Conservation (phyloP, 129 eudicot genomes). For the Flaveria linearis region DNA sequence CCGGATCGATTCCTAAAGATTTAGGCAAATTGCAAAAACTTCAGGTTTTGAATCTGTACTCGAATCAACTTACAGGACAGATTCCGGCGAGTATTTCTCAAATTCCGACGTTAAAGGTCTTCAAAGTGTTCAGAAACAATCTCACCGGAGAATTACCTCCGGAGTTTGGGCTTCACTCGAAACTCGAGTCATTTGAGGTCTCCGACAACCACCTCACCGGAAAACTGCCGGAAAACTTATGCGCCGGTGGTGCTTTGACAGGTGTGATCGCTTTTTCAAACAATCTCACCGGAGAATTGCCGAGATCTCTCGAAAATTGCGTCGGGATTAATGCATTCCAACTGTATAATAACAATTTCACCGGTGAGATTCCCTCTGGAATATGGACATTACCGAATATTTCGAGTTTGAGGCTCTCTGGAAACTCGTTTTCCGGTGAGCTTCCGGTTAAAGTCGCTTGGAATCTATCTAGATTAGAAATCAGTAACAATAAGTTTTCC, state of each 20-base stretch:
- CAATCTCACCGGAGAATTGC: slow-evolving; percentile 63
- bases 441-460: slow-evolving; percentile 59
- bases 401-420: slow-evolving; percentile 44
- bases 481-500: slow-evolving; percentile 69
- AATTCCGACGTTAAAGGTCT: slow-evolving; percentile 36
- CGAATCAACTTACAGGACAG: slow-evolving; percentile 49
- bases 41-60: slow-evolving; percentile 50
- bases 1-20: slow-evolving; percentile 60
- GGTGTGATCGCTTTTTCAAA: slow-evolving; percentile 75
- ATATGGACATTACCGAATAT: slow-evolving; percentile 52
- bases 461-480: slow-evolving; percentile 72
- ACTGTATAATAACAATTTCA: slow-evolving; percentile 56
- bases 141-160: slow-evolving; percentile 66
- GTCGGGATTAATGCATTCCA: slow-evolving; percentile 41
- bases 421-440: slow-evolving; percentile 70
- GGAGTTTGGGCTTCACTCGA: slow-evolving; percentile 68
- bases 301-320: slow-evolving; percentile 60
- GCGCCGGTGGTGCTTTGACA: slow-evolving; percentile 48
- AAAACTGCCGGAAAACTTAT: slow-evolving; percentile 62
- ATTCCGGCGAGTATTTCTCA: slow-evolving; percentile 48
- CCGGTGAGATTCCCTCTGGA: slow-evolving; percentile 68
- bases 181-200: slow-evolving; percentile 71
- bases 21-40: slow-evolving; percentile 49
- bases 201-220: slow-evolving; percentile 66
- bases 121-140: slow-evolving; percentile 53